Evolutionary conservation across 176 grass and related monocot species (phyloP).

Genomic region (Oropetium thomaeum): DNA sequence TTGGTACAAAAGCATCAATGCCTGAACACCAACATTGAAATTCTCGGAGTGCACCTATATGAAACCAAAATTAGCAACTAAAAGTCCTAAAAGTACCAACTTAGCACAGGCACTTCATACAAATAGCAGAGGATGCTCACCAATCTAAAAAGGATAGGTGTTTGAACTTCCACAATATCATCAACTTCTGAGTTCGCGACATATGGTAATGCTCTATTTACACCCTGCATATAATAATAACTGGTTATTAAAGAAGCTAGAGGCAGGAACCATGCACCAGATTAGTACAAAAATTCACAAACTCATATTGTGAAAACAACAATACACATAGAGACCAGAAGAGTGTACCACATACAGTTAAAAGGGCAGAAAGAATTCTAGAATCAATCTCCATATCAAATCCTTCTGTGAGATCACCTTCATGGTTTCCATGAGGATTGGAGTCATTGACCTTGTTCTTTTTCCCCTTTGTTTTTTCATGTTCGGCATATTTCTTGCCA

Average conservation of each 20-base stretch:
- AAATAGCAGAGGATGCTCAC: slow-evolving; percentile 45
- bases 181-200: slow-evolving; percentile 91
- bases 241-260: slow-evolving; percentile 24
- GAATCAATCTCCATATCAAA: slow-evolving; percentile 92
- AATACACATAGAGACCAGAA: slow-evolving; percentile 7
- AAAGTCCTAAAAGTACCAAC: slow-evolving; percentile 17
- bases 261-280: neutral
- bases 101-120: neutral
- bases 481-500: slow-evolving; percentile 53
- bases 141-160: slow-evolving; percentile 88
- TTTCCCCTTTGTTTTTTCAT: slow-evolving; percentile 43
- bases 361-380: slow-evolving; percentile 78
- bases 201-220: slow-evolving; percentile 96
- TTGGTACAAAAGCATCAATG: slow-evolving; percentile 95
- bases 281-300: slow-evolving; percentile 2
- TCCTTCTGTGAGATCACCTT: slow-evolving; percentile 40
- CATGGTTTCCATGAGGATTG: slow-evolving; percentile 33
- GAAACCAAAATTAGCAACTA: slow-evolving; percentile 20
- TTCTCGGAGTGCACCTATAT: slow-evolving; percentile 89
- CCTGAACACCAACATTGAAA: slow-evolving; percentile 95
- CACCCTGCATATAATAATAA: slow-evolving; percentile 58
- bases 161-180: slow-evolving; percentile 90
- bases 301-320: neutral
- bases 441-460: slow-evolving; percentile 45
- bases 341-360: slow-evolving; percentile 63